Evolutionary conservation across 371 early-diverging fungal species (phyloP), one percentile per base, ranked within the genome.

Genomic region (Circinella umbellata): DNA sequence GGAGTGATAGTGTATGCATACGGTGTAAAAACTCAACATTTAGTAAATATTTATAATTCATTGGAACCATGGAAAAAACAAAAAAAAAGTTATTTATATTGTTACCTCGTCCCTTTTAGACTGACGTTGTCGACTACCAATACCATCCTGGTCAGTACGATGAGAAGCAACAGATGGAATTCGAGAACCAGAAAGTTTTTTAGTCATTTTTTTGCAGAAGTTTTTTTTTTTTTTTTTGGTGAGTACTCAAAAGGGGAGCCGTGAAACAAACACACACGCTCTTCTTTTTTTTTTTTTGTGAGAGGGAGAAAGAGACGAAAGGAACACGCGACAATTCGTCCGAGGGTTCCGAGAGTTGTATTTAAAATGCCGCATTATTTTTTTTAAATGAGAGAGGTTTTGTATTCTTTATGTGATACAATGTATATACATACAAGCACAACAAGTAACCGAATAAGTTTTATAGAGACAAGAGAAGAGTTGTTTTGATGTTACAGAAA

Each of bases 61-160:
- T 1, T 27, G 27, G 27, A 27, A 27, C 37, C 39, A 42, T 62
- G 14, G 3, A 36, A n/a, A 27, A 27, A 54, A 39, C 1, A 62
- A 54, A 27, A 39, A n/a, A n/a, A 60, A 36, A 57, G 13, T 13
- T 5, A 13, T 15, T n/a, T 13, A 27, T 61, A 13, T 13, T 27
- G 47, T 68, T 74, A 80, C 83, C 74, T 83, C 83, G 61, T 83
- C 83, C 70, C 73, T 77, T 59, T 78, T 83, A 9, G 74, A 70
- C 54, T 83, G 83, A 53, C 83, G 74, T 53, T 79, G 83, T 67
- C 83, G 76, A 63, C 79, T 79, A 34, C 42, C 67, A 36, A 67
- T 37, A 27, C 71, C 69, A 13, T 70, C 67, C 0, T 73, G 64
- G 18, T 76, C 75, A 7, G 71, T 35, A 57, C 65, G 73, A 49